Evolutionary conservation across 495 filamentous ascomycete genomes (phyloP), one percentile per base, ranked within the genome.

Genomic region (Podospora conica): DNA sequence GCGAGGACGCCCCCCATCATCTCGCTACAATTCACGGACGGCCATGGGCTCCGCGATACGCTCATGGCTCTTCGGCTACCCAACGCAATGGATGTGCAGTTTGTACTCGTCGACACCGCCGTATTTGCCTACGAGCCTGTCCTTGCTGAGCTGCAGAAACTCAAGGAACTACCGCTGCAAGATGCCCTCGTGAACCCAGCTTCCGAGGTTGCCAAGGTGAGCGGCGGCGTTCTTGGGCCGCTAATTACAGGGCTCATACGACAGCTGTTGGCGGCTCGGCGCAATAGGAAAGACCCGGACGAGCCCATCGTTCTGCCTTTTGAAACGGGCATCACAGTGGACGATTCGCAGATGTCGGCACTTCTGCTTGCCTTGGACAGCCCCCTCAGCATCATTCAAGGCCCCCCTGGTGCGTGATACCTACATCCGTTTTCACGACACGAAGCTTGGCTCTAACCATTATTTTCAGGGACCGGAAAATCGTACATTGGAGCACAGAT

Each of bases 81-180:
- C 0, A 85, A 82, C 40, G 61, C 75, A 4, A 66, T 75, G 0
- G 25, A 68, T 1, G 70, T 88, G 8, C 73, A 80, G 15, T 80
- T 90, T 22, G 66, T 88, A 0, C 76, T 80, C n/a, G 82, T 91
- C 4, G 81, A 90, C 63, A 87, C 90, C 0, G 74, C 90, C 0
- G 77, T 89, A 0, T 93, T 92, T 71, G 86, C 90, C 0, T 92
- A 87, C 66, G 87, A 92, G 64, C 91, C 90, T 0, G 79, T 94
- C 5, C 70, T 94, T 21, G 71, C 77, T 61, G 77, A 84, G 8
- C 72, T 94, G 9, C 85, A 92, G 73, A 73, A 77, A 1, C 86
- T 79, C 40, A 76, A 73, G 0, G 80, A 85, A 9, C 33, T 90
- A 3, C 80, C 87, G 0, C 69, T 92, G 18, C 64, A 75, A 2